These are phyloP conservation scores for Salvia miltiorrhiza DNA, from an alignment of 257 asterid genomes.

Conservation along the genomic window DNA sequence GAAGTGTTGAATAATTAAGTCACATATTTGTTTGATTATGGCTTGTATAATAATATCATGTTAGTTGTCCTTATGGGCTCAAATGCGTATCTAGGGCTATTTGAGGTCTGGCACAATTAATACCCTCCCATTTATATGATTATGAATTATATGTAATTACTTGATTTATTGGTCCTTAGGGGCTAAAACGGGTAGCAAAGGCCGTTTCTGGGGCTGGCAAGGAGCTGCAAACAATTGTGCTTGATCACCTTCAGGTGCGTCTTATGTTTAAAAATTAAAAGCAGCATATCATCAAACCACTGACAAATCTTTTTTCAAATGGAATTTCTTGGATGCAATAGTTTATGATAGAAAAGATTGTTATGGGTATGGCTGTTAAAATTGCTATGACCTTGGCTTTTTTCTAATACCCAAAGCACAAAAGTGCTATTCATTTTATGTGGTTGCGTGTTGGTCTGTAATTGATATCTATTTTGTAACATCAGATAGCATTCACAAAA, in stretches of 20 bases:
- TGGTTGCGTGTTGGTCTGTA: conserved; percentile 4
- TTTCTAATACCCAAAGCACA: not conserved
- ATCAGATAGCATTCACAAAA: not conserved
- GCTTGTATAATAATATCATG: conserved; percentile 13
- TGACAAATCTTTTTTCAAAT: not conserved
- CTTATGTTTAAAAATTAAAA: not conserved
- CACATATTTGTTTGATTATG: conserved; percentile 4
- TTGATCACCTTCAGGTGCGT: conserved; percentile 83
- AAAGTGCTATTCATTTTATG: not conserved
- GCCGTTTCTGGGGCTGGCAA: conserved; percentile 78
- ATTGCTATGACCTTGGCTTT: conserved; percentile 2
- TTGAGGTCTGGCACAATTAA: conserved; percentile 45
- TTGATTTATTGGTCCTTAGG: conserved; percentile 43
- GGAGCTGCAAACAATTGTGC: conserved; percentile 80
- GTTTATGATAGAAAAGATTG: not conserved
- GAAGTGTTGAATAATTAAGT: conserved; percentile 11
- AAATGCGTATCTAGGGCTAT: conserved; percentile 73
- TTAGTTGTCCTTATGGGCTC: conserved; percentile 52
- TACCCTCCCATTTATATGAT: not conserved
- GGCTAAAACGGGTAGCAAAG: conserved; percentile 83
- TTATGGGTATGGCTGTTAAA: conserved; percentile 9
- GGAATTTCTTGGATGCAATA: conserved; percentile 4
- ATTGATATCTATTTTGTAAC: not conserved
- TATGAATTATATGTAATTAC: conserved; percentile 12
- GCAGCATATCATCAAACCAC: not conserved